Base-by-base conservation (phyloP, 768 basidiomycete genomes). In the Russula earlei region DNA sequence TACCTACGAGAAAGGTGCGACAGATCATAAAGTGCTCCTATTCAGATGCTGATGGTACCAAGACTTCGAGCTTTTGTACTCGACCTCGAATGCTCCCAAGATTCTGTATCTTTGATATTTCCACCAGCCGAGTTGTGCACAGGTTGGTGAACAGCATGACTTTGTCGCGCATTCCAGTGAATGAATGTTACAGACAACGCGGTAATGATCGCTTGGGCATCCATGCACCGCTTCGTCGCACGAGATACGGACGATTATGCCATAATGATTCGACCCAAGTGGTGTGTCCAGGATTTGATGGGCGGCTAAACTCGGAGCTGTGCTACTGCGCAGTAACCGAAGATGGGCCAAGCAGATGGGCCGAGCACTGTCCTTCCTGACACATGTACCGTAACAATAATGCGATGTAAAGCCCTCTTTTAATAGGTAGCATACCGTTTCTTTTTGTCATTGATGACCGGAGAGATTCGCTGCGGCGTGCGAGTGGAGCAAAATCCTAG, bases 141-240 rank as follows among this genome's bases (percentile, higher is more conserved):
- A 65, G 91, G 91, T 87, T 55, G 52, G 73, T 60, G 15, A 14
- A 1, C 14, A 4, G 4, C 52, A 22, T 2, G 9, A 37, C 10
- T 19, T n/a, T 20, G 25, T 27, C 33, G 5, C 50, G 36, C 17
- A 4, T 2, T 29, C 7, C 17, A 14, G 38, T 25, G 50, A 37
- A 49, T 41, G 36, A 27, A 27, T 15, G 34, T 22, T 4, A 0
- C 61, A 94, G 95, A 97, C 64, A 98, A 97, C 67, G 95, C 95
- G 0, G 94, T 81, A 9, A 98, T 98, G 95, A 89, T 97, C 62
- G 95, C 80, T 2, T 95, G 87, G 88, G 87, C 93, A 4, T 84
- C 89, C 0, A 85, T 94, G 78, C 72, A 84, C 63, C 81, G 92
- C 12, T 87, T 96, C 59, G 74, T 85, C 24, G 72, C 71, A 0